These are phyloP conservation scores for Adansonia rubrostipa DNA, from an alignment of 441 rosid genomes.

Conservation along the genomic window DNA sequence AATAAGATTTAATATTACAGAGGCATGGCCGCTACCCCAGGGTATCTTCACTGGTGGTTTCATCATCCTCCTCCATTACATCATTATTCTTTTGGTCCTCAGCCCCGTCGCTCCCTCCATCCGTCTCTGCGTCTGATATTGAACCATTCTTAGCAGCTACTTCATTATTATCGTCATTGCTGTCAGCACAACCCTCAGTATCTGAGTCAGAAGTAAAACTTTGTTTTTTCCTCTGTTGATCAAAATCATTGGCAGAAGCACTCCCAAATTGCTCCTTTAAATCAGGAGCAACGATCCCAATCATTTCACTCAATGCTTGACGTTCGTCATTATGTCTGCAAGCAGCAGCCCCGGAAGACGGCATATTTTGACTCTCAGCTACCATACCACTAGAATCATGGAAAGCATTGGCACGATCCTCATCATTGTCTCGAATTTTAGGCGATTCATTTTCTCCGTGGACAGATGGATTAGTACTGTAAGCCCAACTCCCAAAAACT, in stretches of 20 bases:
- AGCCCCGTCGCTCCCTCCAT: constrained; percentile 42
- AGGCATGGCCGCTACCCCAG: constrained; percentile 32
- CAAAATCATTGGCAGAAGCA: constrained; percentile 33
- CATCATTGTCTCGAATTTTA: constrained; percentile 47
- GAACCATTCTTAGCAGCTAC: constrained; percentile 35
- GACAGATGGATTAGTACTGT: constrained; percentile 82
- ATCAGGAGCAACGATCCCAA: constrained; percentile 69
- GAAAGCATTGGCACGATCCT: constrained; percentile 37
- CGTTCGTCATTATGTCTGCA: constrained; percentile 31
- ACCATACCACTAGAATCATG: constrained; percentile 50
- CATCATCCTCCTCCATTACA: constrained; percentile 64
- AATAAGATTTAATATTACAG: not conserved
- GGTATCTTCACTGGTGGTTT: constrained; percentile 54
- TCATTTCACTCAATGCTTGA: constrained; percentile 62
- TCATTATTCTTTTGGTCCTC: constrained; percentile 39
- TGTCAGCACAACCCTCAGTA: constrained; percentile 55
- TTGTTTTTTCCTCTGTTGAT: constrained; percentile 37
- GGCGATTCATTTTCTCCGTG: constrained; percentile 78
- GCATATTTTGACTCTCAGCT: constrained; percentile 65
- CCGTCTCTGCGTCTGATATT: constrained; percentile 56
- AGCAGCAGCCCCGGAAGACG: constrained; percentile 47
- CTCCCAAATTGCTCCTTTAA: constrained; percentile 55
- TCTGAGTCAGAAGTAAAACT: constrained; percentile 53
- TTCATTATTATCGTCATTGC: constrained; percentile 42
- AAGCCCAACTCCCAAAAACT: constrained; percentile 89